Evolutionary conservation across 2,329 filamentous ascomycete genomes (phyloP).

Genomic region (Thelonectria blattea): DNA sequence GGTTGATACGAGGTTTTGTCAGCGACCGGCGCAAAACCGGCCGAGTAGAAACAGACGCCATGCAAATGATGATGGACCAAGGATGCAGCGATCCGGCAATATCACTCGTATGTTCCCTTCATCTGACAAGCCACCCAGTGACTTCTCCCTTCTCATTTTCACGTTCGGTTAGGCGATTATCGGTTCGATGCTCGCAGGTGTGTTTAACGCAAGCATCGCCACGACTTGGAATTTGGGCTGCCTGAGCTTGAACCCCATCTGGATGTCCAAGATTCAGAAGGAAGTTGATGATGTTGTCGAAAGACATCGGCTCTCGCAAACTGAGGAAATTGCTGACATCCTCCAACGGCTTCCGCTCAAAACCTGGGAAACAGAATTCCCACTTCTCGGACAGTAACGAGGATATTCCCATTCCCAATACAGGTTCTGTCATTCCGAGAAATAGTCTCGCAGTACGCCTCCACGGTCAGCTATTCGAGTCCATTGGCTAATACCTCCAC

Average conservation of each 20-base stretch:
- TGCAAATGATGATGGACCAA: slow-evolving; percentile 17
- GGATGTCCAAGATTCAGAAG: not conserved
- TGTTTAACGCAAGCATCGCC: slow-evolving; percentile 8
- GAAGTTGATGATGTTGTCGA: slow-evolving; percentile 5
- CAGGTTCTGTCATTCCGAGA: slow-evolving; percentile 4
- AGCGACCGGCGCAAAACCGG: slow-evolving; percentile 1
- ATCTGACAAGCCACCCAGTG: not conserved
- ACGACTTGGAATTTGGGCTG: slow-evolving; percentile 6
- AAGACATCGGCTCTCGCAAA: not conserved
- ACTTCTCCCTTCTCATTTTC: not conserved
- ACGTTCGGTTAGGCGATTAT: not conserved
- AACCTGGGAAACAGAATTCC: slow-evolving; percentile 15
- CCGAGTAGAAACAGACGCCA: not conserved
- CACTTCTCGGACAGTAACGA: not conserved
- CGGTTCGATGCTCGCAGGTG: slow-evolving; percentile 10
- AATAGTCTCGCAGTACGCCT: slow-evolving; percentile 5
- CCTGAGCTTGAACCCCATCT: not conserved
- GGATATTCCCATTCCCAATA: slow-evolving; percentile 1
- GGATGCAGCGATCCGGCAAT: not conserved
- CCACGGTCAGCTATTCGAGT: no score
- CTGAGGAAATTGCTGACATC: not conserved
- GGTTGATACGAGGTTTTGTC: not conserved
- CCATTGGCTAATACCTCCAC: not conserved
- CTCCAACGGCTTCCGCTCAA: not conserved
- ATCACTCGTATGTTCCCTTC: not conserved